phyloP scores from a whole-genome alignment of 192 early-diverging fungal genomes.

The Podila clonocystis region DNA sequence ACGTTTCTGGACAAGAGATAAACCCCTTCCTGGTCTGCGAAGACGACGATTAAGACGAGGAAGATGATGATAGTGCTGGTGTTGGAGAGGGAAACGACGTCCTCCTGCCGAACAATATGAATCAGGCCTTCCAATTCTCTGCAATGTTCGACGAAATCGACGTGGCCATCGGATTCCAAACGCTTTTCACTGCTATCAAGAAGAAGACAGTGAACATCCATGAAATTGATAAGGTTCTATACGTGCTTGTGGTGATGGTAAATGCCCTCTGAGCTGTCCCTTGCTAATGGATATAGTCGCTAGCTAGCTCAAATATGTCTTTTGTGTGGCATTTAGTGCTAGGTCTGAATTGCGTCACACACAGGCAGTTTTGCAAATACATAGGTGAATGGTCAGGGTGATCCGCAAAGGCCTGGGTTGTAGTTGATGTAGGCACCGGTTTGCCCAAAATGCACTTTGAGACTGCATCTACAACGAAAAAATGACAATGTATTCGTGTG shows the following conservation, averaged over 20 bases:
- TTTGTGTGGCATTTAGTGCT: conserved; percentile 20
- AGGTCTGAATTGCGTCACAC: conserved; percentile 14
- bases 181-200: conserved; percentile 17
- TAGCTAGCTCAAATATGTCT: conserved; percentile 24
- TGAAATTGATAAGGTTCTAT: conserved; percentile 26
- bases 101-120: conserved; percentile 18
- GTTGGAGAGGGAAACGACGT: conserved; percentile 20
- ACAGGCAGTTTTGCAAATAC: no score
- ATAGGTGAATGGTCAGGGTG: no score
- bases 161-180: conserved; percentile 15
- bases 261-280: conserved; percentile 5
- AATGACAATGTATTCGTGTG: no score
- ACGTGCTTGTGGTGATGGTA: conserved; percentile 16
- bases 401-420: no score
- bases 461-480: no score
- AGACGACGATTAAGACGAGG: conserved; percentile 12
- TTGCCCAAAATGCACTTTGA: no score
- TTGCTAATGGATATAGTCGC: conserved; percentile 13
- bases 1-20: conserved; percentile 14
- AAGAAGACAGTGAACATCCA: conserved; percentile 13
- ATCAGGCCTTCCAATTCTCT: conserved; percentile 14
- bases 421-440: no score
- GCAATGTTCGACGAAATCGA: conserved; percentile 10
- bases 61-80: neutral
- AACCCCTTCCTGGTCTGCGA: conserved; percentile 15